phyloP scores from a whole-genome alignment of 306 rosid genomes.

The Pterocarpus macrocarpus region DNA sequence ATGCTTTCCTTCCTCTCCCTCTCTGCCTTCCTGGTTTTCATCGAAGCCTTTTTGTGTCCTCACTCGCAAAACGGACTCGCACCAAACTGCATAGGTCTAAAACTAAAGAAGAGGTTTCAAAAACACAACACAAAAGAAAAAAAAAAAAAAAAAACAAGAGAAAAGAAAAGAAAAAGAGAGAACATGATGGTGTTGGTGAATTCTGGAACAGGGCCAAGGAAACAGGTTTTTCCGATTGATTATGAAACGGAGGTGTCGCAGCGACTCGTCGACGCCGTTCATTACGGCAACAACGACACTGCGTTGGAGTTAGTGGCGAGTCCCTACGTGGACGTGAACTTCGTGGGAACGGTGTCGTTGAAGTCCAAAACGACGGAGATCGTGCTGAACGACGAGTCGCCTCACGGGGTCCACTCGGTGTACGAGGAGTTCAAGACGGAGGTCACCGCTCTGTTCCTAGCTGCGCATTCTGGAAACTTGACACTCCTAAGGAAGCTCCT shows the following conservation, averaged over 20 bases:
- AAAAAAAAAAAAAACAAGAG: not conserved
- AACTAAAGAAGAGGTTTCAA: too few species aligned
- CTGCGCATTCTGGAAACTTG: conserved; percentile 67
- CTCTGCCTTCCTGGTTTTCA: not conserved
- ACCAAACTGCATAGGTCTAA: too few species aligned
- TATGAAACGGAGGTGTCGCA: conserved; percentile 63
- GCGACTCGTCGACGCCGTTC: conserved; percentile 63
- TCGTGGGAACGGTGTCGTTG: conserved; percentile 66
- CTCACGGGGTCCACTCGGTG: conserved; percentile 58
- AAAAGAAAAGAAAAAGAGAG: not conserved
- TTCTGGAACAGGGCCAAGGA: conserved; percentile 40
- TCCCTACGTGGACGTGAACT: conserved; percentile 69
- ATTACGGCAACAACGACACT: conserved; percentile 37
- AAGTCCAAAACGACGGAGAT: conserved; percentile 67
- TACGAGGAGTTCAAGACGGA: conserved; percentile 75
- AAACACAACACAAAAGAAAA: not conserved
- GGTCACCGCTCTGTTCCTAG: conserved; percentile 73
- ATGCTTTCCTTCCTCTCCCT: not conserved
- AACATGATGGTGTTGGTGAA: conserved; percentile 51
- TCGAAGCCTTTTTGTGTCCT: not conserved
- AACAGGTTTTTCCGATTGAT: conserved; percentile 62
- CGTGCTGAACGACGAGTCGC: conserved; percentile 57
- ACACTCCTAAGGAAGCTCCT: conserved; percentile 59
- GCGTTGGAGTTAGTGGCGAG: conserved; percentile 48
- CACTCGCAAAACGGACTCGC: not conserved